Base-by-base conservation (phyloP, 2,329 filamentous ascomycete species). In the Mariannaea elegans region DNA sequence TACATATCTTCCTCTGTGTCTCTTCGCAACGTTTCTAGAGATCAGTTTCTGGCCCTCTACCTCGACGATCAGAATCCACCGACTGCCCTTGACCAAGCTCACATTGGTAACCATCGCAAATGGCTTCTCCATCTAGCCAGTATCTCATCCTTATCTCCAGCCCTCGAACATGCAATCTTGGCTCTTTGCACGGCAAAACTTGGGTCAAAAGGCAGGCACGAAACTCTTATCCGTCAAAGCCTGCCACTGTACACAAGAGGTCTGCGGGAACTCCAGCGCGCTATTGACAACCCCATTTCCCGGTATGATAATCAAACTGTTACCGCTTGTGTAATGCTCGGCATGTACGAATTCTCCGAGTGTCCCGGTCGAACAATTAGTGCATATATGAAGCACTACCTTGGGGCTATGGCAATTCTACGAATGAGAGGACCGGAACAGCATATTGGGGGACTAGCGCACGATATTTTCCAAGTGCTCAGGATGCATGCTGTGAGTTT, bases 311-410 rank as follows among this genome's bases (percentile, higher is more conserved):
- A 52, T n/a, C 57, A 56, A 23, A 61, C 46, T 6, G 47, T 56
- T 16, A 23, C 57, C 4, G 53, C 46, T 18, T 61, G 57, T 27
- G 10, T 61, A n/a, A 39, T 36, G n/a, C 52, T 61, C 8, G 31
- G 45, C 14, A 61, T 61, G 51, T 61, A 56, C 32, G 57, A 61
- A 34, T 61, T 61, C 18, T 24, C 38, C 10, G 47, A 61, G 18
- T 61, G 52, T 8, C 52, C 57, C 10, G 57, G 52, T 2, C 24
- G 19, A 1, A 42, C 39, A 5, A 34, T 27, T 3, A 36, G 23
- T 9, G 57, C 13, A 7, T 61, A 61, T 24, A 52, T 61, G 39
- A 47, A 47, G 5, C 57, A 61, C 13, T 61, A 61, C 14, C 23
- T 48, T 7, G 57, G 57, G 4, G 51, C 57, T 8, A 61, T 61